Evolutionary conservation across 2,329 filamentous ascomycete species (phyloP).

Genomic region (Grosmannia penicillata): DNA sequence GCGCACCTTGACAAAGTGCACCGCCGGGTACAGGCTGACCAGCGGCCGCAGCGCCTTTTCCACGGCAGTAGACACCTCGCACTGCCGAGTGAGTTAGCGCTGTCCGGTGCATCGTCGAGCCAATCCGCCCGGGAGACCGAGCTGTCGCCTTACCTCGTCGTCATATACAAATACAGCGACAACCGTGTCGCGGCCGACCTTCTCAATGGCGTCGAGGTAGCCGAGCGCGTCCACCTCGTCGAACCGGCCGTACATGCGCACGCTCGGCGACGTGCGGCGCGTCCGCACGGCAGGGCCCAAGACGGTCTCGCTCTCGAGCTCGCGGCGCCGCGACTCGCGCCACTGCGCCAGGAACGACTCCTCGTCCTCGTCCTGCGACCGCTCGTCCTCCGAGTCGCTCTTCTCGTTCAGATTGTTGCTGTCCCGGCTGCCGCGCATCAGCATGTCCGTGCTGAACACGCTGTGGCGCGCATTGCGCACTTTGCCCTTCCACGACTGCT

Average conservation of each 20-base stretch:
- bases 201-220: slow-evolving; percentile 94
- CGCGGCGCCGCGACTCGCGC: slow-evolving; percentile 64
- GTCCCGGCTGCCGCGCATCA: slow-evolving; percentile 15
- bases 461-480: slow-evolving; percentile 38
- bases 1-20: slow-evolving; percentile 83
- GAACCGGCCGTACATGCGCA: slow-evolving; percentile 63
- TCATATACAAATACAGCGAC: slow-evolving; percentile 94
- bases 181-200: slow-evolving; percentile 62
- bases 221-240: slow-evolving; percentile 78
- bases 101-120: too few species aligned
- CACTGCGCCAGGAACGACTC: slow-evolving; percentile 72
- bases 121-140: too few species aligned
- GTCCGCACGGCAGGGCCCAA: slow-evolving; percentile 29
- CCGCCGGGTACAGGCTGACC: slow-evolving; percentile 52
- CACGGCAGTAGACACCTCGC: slow-evolving; percentile 61
- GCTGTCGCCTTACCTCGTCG: slow-evolving; percentile 57
- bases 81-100: slow-evolving; percentile 33
- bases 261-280: slow-evolving; percentile 60
- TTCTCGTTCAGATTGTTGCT: slow-evolving; percentile 12
- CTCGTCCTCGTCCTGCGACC: slow-evolving; percentile 48
- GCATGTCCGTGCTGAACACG: slow-evolving; percentile 30
- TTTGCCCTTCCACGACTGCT: slow-evolving; percentile 36
- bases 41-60: slow-evolving; percentile 65
- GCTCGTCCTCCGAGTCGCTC: slow-evolving; percentile 32
- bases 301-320: slow-evolving; percentile 52